Evolutionary conservation across 768 basidiomycete genomes (phyloP).

Genomic region (Leccinellum albellum): DNA sequence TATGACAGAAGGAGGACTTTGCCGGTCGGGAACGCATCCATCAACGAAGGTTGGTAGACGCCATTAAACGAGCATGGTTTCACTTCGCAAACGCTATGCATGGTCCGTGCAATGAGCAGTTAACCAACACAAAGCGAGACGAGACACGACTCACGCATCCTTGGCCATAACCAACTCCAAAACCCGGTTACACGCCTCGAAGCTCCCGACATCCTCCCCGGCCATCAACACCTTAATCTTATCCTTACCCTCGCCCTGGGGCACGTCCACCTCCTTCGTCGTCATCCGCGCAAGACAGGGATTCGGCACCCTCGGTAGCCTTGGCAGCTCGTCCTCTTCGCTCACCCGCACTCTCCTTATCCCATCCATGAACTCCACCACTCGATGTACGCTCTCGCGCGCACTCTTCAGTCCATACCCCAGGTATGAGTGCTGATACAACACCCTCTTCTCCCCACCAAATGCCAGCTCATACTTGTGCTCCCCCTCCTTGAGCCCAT

Average conservation of each 20-base stretch:
- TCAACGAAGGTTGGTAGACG: constrained; percentile 91
- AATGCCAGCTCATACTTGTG: constrained; percentile 87
- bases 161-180: constrained; percentile 91
- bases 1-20: constrained; percentile 91
- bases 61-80: constrained; percentile 98
- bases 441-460: constrained; percentile 61
- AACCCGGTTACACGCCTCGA: constrained; percentile 80
- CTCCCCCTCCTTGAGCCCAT: constrained; percentile 68
- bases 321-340: neutral
- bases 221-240: constrained; percentile 76
- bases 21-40: constrained; percentile 84
- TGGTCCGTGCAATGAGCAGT: neutral
- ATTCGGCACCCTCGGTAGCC: constrained; percentile 39
- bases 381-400: constrained; percentile 74
- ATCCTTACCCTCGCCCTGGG: constrained; percentile 36
- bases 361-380: constrained; percentile 82
- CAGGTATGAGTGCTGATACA: constrained; percentile 98
- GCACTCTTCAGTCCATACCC: constrained; percentile 95
- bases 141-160: constrained; percentile 65
- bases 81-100: constrained; percentile 70
- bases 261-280: constrained; percentile 58
- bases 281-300: constrained; percentile 79
- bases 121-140: neutral
- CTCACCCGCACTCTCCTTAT: constrained; percentile 30
- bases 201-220: constrained; percentile 77